phyloP scores from a whole-genome alignment of 2,329 filamentous ascomycete genomes.

The Calonectria ilicicola region DNA sequence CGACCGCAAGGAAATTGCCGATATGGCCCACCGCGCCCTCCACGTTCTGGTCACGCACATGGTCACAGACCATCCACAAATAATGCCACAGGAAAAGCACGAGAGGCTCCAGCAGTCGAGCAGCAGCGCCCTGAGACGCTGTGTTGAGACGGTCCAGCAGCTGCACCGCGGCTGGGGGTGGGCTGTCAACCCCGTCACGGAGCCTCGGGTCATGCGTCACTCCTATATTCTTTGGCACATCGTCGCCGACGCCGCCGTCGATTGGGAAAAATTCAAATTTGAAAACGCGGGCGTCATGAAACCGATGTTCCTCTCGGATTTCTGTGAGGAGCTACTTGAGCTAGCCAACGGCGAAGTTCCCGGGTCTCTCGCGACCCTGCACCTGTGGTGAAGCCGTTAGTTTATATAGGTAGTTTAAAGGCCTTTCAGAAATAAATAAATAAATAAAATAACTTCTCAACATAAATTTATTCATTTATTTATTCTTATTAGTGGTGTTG shows the following conservation, averaged over 20 bases:
- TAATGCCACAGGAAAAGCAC: constrained; percentile 19
- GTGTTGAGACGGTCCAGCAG: constrained; percentile 18
- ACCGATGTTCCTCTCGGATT: background rate
- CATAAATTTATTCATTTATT: background rate
- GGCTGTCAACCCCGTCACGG: background rate
- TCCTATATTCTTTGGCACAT: constrained; percentile 33
- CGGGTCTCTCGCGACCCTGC: background rate
- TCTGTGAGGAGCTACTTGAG: constrained; percentile 19
- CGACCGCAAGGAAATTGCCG: constrained; percentile 26
- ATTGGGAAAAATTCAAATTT: constrained; percentile 25
- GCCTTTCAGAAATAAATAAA: too few species aligned
- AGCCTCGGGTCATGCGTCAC: constrained; percentile 20
- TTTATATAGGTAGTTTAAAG: too few species aligned
- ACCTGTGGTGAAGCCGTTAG: background rate
- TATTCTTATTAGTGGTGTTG: too few species aligned
- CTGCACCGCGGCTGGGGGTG: constrained; percentile 17
- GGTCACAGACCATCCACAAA: background rate
- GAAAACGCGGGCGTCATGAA: background rate
- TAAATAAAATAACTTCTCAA: too few species aligned
- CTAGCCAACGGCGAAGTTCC: background rate
- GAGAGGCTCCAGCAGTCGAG: constrained; percentile 14
- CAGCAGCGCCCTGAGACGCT: constrained; percentile 6
- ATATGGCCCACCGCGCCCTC: constrained; percentile 27
- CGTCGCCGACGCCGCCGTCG: constrained; percentile 24
- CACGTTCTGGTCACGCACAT: constrained; percentile 23